Conservation (phyloP, 495 filamentous ascomycete genomes). For the Tuber brumale region DNA sequence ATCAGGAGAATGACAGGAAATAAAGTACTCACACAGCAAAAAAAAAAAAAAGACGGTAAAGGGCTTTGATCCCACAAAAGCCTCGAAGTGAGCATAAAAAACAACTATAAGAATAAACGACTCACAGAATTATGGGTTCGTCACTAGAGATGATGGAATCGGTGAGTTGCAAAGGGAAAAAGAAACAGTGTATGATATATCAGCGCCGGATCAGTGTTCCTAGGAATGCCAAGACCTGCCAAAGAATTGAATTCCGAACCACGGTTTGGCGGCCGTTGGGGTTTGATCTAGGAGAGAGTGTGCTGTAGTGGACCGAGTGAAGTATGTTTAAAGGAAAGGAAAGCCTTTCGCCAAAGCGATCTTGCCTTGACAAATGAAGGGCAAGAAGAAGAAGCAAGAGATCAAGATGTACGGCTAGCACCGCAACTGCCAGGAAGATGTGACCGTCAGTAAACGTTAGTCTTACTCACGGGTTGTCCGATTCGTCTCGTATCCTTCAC, state of each 20-base stretch:
- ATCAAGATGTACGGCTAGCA: neutral
- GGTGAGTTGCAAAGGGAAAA: neutral
- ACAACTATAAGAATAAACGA: neutral
- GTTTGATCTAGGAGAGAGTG: neutral
- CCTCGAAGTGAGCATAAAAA: neutral
- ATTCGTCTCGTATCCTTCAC: conserved; percentile 1
- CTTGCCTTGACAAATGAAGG: neutral
- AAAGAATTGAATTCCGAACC: neutral
- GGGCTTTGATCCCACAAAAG: conserved; percentile 1
- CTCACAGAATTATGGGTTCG: neutral
- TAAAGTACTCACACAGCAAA: neutral
- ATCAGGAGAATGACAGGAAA: neutral
- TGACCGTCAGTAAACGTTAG: neutral
- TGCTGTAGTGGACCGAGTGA: neutral
- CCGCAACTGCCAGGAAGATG: neutral
- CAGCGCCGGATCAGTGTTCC: neutral
- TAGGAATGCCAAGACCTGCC: neutral
- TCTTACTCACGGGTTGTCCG: neutral
- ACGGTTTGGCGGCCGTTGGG: neutral
- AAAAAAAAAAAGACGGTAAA: neutral
- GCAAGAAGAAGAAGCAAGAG: neutral
- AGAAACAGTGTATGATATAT: neutral
- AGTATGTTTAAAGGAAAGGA: neutral
- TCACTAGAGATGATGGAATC: neutral
- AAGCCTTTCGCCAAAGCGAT: neutral